These are phyloP conservation scores for Plasmodium coatneyi DNA, from an alignment of 169 alveolate species.

Conservation along the genomic window DNA sequence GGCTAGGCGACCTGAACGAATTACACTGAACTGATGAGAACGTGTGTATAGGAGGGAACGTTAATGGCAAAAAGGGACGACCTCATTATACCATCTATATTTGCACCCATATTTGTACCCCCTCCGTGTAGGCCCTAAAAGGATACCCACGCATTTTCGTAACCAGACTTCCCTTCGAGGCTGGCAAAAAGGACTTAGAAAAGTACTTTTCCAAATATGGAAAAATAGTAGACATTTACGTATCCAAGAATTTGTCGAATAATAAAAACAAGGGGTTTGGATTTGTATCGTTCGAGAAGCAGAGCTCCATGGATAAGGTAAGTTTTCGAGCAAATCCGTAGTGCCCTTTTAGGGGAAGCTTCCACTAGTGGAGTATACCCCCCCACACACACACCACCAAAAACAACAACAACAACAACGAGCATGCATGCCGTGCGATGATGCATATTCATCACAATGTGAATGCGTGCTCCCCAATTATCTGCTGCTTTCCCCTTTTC, in stretches of 20 bases:
- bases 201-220: constrained; percentile 76
- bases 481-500: neutral
- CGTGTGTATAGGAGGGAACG: neutral
- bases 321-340: neutral
- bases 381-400: neutral
- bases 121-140: constrained; percentile 4
- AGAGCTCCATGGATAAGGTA: constrained; percentile 75
- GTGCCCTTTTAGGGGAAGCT: neutral
- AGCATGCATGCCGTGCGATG: neutral
- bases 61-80: neutral
- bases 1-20: neutral
- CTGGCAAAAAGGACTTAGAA: constrained; percentile 82
- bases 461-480: neutral
- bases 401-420: too few species aligned
- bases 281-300: constrained; percentile 84
- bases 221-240: constrained; percentile 46
- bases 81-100: neutral
- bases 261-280: constrained; percentile 85
- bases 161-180: constrained; percentile 82
- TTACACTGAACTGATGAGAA: neutral
- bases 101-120: neutral
- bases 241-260: constrained; percentile 19
- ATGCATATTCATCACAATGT: neutral
- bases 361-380: neutral
- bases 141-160: constrained; percentile 79